Percentiles rank a stretch among this genome's conserved stretches.
Evolutionary conservation across 1,284 basidiomycete species (phyloP).

Genomic region (Fomitopsis pinicola): DNA sequence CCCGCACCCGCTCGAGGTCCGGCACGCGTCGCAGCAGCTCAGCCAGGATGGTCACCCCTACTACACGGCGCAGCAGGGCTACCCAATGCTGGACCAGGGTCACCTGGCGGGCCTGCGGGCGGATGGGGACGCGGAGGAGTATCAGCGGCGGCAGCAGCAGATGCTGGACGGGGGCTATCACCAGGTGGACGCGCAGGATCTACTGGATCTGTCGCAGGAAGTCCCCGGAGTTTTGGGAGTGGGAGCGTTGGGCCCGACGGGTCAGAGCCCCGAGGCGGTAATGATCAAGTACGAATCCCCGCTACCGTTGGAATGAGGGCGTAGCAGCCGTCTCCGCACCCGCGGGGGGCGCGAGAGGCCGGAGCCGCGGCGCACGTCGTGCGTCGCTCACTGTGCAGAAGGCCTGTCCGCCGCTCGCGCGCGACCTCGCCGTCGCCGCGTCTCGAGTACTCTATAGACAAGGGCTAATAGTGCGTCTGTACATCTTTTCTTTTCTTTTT

Average conservation of each 20-base stretch:
- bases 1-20: slow-evolving; percentile 7
- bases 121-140: slow-evolving; percentile 8
- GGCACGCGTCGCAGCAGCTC: slow-evolving; percentile 11
- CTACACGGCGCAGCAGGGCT: slow-evolving; percentile 4
- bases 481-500: slow-evolving; percentile 2
- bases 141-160: slow-evolving; percentile 5
- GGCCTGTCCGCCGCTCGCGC: background rate
- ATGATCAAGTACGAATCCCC: slow-evolving; percentile 30
- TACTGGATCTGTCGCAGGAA: slow-evolving; percentile 20
- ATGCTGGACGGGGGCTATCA: slow-evolving; percentile 17
- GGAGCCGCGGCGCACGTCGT: background rate
- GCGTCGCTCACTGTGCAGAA: background rate
- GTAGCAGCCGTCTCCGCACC: slow-evolving; percentile 6
- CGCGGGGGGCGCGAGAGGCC: background rate
- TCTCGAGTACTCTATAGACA: background rate
- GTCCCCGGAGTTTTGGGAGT: slow-evolving; percentile 13
- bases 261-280: slow-evolving; percentile 17
- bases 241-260: slow-evolving; percentile 7
- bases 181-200: slow-evolving; percentile 19
- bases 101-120: background rate
- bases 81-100: slow-evolving; percentile 3
- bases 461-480: slow-evolving; percentile 3
- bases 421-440: background rate
- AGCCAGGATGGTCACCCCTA: slow-evolving; percentile 7
- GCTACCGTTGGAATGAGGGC: slow-evolving; percentile 30